Evolutionary conservation across 2,329 filamentous ascomycete species (phyloP), one percentile per base, ranked within the genome.

Genomic region (Sarocladium kiliense): DNA sequence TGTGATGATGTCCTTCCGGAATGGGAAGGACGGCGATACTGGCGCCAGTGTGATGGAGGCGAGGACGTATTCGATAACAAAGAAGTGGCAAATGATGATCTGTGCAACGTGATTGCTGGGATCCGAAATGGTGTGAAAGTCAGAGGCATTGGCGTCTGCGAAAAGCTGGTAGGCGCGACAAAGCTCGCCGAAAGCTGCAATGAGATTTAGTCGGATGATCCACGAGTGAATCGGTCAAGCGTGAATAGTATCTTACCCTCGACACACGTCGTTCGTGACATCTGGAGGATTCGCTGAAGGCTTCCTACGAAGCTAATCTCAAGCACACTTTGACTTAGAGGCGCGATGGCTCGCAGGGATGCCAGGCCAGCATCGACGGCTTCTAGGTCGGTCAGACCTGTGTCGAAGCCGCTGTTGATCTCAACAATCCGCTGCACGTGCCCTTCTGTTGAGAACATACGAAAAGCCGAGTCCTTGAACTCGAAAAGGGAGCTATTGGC

Each of bases 71-170:
- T 68, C 67, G 0, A 69, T 37, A 3, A 72, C 58, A 4, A 72
- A 64, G 55, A 72, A 68, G 56, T 74, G 71, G 27, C 70, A 62
- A 23, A 74, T 64, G 2, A 74, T 62, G 0, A 74, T 60, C 37
- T 69, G 72, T 1, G 66, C 66, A 2, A 60, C 53, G 41, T 66
- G 53, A 54, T 70, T 73, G 0, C 57, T 56, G 0, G 65, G 59
- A 30, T 71, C 60, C 16, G 64, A 57, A 26, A 74, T 71, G 0
- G 61, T 56, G 1, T 57, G 55, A 42, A 71, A 74, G 2, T 73
- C 68, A 7, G 65, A 62, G 19, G 62, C 59, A 2, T 53, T 58
- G 2, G 70, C 62, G 3, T 61, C 56, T 1, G 60, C 65, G 1
- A 72, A 54, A 1, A 64, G 56, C 3, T 62, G 58, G 39, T 73